Evolutionary conservation across 2,329 filamentous ascomycete species (phyloP).

Genomic region (Stagonosporopsis cucurbitacearum): DNA sequence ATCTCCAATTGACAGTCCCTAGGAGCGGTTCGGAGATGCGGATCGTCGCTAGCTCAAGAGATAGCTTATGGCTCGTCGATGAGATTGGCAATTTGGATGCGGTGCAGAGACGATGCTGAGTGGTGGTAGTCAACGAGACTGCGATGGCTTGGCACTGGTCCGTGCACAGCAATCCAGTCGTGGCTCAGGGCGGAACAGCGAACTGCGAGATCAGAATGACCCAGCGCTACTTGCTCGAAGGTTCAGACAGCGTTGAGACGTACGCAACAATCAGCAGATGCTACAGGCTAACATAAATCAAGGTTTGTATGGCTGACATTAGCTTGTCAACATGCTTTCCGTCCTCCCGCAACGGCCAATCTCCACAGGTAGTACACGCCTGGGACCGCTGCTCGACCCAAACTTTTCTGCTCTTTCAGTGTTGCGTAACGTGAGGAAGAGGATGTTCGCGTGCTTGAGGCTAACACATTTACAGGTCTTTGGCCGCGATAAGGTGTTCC

Average conservation of each 20-base stretch:
- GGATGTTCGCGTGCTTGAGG: not conserved
- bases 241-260: constrained; percentile 9
- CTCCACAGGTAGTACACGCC: not conserved
- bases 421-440: not conserved
- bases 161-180: constrained; percentile 2
- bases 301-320: constrained; percentile 11
- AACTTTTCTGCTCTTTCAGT: not conserved
- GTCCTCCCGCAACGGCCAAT: constrained; percentile 4
- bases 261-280: constrained; percentile 16
- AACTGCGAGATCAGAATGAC: constrained; percentile 10
- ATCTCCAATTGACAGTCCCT: constrained; percentile 1
- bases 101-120: constrained; percentile 6
- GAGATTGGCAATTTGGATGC: constrained; percentile 6
- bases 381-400: not conserved
- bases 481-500: constrained; percentile 6
- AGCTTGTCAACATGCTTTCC: constrained; percentile 8
- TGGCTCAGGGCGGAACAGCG: not conserved
- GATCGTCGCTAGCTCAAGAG: constrained; percentile 4
- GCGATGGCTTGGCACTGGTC: constrained; percentile 7
- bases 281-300: constrained; percentile 4
- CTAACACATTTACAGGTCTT: constrained; percentile 1
- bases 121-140: constrained; percentile 1
- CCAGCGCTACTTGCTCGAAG: constrained; percentile 5
- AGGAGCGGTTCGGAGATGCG: constrained; percentile 7
- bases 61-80: not conserved